Evolutionary conservation across 331 rosid species (phyloP), one percentile per base, ranked within the genome.

Genomic region (Saraca asoca): DNA sequence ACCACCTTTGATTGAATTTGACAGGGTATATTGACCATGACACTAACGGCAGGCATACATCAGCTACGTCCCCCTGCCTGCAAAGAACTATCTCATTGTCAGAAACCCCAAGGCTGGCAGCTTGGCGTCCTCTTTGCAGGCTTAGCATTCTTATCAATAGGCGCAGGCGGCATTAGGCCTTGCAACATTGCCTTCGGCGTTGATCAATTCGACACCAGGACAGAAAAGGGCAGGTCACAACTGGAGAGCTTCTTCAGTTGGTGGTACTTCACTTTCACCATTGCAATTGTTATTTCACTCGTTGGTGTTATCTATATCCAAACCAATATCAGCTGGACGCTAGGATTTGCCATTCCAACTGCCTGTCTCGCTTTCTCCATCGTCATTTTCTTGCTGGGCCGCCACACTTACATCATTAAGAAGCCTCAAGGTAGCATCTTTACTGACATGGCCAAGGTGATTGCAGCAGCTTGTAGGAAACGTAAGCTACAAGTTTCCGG

Each of bases 181-280:
- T 91, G 96, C 82, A 91, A 87, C 78, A 83, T 91, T 16, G 90
- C 96, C 5, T 91, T 91, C 16, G 98, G 98, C 17, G 98, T 92
- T 7, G 98, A 91, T 48, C 98, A 91, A 43, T 91, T 91, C 44
- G 92, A 91, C 69, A 64, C 86, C 11, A 81, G 16, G 2, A 91
- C 95, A 17, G 75, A 75, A 8, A 81, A 83, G 63, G 98, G 98
- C 0, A 88, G 52, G 56, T 72, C 58, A n/a, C 90, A 85, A 69
- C 64, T 91, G 0, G 84, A 83, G 72, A 85, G 95, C 70, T 91
- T 91, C 78, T 91, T 85, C 80, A 86, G 86, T 39, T 87, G 95
- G 95, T 88, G 98, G 98, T 91, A 91, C 75, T 82, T 91, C 79
- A 60, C 83, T 44, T 91, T 91, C 64, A 87, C 92, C 37, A 13